These are phyloP conservation scores for Nakazawaea siamensis DNA, from an alignment of 805 yeast species.

Conservation along the genomic window DNA sequence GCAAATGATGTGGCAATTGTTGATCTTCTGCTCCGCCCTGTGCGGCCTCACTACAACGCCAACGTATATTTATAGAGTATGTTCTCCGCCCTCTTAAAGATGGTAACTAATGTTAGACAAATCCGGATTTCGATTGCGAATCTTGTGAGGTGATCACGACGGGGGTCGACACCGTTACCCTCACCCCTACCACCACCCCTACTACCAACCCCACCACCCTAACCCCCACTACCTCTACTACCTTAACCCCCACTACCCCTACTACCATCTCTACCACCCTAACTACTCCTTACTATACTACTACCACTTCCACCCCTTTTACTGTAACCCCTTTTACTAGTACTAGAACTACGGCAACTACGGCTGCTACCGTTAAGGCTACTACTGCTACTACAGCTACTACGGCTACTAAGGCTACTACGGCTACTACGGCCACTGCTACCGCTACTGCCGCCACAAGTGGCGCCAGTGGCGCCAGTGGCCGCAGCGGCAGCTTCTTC, in stretches of 20 bases:
- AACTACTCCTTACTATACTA: conserved; percentile 4
- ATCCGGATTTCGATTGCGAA: conserved; percentile 20
- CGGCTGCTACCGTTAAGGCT: not conserved
- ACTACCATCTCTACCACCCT: no score
- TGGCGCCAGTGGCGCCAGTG: not conserved
- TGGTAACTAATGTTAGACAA: no score
- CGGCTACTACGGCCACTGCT: not conserved
- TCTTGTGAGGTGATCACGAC: conserved; percentile 21
- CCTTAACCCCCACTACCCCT: conserved; percentile 10
- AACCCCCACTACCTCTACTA: conserved; percentile 11
- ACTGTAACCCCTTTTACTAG: not conserved
- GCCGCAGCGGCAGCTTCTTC: not conserved
- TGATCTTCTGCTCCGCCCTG: no score
- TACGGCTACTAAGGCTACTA: not conserved
- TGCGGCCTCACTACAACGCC: conserved; percentile 5
- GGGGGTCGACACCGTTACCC: conserved; percentile 1
- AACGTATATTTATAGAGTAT: conserved; percentile 4
- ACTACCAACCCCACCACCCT: conserved; percentile 10
- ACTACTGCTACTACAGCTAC: conserved; percentile 4
- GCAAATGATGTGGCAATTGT: no score
- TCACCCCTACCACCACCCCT: conserved; percentile 6
- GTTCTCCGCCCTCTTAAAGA: no score
- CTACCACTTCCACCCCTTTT: not conserved
- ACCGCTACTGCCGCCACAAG: not conserved
- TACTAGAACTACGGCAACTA: conserved; percentile 2